These are phyloP conservation scores for Pseudozyma hubeiensis DNA, from an alignment of 1,284 basidiomycete genomes.

Conservation along the genomic window DNA sequence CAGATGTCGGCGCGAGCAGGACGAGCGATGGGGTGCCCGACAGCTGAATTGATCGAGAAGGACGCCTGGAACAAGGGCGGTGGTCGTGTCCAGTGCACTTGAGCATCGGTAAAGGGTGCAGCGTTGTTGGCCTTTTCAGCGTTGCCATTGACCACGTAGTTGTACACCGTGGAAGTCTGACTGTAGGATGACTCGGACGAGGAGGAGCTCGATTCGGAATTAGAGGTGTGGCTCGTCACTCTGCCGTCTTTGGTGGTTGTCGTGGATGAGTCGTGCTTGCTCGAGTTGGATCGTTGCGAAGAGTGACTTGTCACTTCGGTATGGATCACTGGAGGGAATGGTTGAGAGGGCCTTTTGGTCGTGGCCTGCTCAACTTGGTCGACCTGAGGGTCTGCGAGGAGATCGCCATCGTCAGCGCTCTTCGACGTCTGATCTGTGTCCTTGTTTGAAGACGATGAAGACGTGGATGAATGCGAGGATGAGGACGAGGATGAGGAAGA, in stretches of 20 bases:
- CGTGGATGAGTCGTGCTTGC: constrained; percentile 1
- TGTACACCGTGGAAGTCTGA: constrained; percentile 18
- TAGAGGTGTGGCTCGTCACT: background rate
- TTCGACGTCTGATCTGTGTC: background rate
- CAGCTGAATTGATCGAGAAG: constrained; percentile 3
- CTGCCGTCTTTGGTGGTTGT: constrained; percentile 9
- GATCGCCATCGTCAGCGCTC: background rate
- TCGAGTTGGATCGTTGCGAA: background rate
- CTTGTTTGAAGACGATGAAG: background rate
- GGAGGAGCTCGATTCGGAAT: constrained; percentile 3
- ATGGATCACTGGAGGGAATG: background rate
- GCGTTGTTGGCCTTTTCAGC: constrained; percentile 11
- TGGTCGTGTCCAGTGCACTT: constrained; percentile 31
- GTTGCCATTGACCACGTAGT: constrained; percentile 31
- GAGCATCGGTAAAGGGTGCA: constrained; percentile 29
- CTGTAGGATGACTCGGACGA: constrained; percentile 26
- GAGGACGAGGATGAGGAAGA: constrained; percentile 23
- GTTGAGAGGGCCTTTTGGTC: too few species aligned
- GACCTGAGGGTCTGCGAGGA: background rate
- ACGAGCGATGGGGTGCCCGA: constrained; percentile 22
- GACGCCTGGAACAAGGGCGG: background rate
- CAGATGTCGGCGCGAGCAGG: constrained; percentile 34
- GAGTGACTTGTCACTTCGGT: constrained; percentile 9
- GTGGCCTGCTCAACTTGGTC: background rate
- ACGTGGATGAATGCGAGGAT: constrained; percentile 2